phyloP scores from a whole-genome alignment of 192 early-diverging fungal genomes.

The Paraglomus occultum region DNA sequence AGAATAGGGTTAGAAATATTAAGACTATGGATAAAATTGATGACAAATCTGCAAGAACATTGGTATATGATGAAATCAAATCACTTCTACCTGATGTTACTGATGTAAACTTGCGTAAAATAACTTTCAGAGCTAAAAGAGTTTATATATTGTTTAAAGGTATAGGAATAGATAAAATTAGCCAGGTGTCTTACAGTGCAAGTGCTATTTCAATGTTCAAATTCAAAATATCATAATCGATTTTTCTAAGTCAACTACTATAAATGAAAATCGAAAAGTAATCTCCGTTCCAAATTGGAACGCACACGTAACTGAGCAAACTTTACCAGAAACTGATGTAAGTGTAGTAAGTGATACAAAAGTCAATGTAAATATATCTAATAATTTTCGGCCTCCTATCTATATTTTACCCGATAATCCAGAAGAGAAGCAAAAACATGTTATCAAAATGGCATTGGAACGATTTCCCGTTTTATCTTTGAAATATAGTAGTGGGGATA shows the following conservation, averaged over 20 bases:
- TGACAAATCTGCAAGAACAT: slow-evolving; percentile 9
- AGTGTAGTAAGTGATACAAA: background rate
- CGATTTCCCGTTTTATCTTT: slow-evolving; percentile 2
- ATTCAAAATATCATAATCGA: background rate
- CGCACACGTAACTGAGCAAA: no score
- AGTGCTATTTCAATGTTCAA: slow-evolving; percentile 8
- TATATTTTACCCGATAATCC: slow-evolving; percentile 5
- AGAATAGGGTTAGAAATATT: slow-evolving; percentile 4
- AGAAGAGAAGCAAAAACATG: background rate
- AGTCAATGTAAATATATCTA: background rate
- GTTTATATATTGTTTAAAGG: slow-evolving; percentile 2
- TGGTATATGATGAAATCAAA: slow-evolving; percentile 21
- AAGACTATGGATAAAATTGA: slow-evolving; percentile 8
- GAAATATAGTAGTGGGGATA: slow-evolving; percentile 18
- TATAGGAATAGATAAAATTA: slow-evolving; percentile 21
- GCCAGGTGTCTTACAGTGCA: background rate
- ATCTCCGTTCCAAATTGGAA: no score
- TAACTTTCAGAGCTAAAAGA: slow-evolving; percentile 14
- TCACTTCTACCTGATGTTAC: slow-evolving; percentile 14
- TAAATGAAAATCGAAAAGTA: no score
- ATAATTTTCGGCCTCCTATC: background rate
- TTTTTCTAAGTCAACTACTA: no score
- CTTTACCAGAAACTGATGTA: background rate
- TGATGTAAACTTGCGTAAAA: slow-evolving; percentile 24
- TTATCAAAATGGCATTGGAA: slow-evolving; percentile 16